Conservation (phyloP, 2,329 filamentous ascomycete species). For the Botrytis fragariae region DNA sequence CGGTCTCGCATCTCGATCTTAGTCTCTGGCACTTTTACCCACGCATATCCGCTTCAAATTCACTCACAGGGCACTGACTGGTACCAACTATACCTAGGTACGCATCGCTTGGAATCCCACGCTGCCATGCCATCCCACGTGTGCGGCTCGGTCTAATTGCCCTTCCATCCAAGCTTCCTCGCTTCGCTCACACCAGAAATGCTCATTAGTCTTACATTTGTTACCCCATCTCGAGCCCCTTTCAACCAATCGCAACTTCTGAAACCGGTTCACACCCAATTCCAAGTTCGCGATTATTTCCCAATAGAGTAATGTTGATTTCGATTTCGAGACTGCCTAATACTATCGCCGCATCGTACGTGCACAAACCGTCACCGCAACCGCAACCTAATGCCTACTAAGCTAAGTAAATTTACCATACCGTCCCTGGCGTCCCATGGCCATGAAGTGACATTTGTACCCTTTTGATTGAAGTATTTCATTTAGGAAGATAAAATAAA, state of each 20-base stretch:
- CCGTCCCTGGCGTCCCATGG: background rate
- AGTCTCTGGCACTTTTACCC: background rate
- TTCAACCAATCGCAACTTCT: constrained; percentile 16
- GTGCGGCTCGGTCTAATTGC: background rate
- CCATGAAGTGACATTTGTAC: background rate
- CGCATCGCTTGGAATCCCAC: background rate
- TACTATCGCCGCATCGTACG: constrained; percentile 9
- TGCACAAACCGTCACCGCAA: constrained; percentile 3
- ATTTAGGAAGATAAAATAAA: background rate
- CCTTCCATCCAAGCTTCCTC: constrained; percentile 3
- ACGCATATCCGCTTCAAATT: background rate
- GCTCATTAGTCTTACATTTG: constrained; percentile 3
- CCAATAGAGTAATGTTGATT: constrained; percentile 1
- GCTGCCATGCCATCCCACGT: background rate
- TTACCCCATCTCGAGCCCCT: background rate
- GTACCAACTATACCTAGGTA: background rate
- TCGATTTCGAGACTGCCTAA: constrained; percentile 3
- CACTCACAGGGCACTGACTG: background rate
- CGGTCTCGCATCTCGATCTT: constrained; percentile 2
- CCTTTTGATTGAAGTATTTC: background rate
- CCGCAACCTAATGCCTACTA: background rate
- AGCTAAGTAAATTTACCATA: background rate
- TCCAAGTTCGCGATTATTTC: constrained; percentile 20
- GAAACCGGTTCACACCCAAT: constrained; percentile 15
- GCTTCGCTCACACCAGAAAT: background rate